Evolutionary conservation across 1,284 basidiomycete species (phyloP).

Genomic region (Cutaneotrichosporon mucoides): DNA sequence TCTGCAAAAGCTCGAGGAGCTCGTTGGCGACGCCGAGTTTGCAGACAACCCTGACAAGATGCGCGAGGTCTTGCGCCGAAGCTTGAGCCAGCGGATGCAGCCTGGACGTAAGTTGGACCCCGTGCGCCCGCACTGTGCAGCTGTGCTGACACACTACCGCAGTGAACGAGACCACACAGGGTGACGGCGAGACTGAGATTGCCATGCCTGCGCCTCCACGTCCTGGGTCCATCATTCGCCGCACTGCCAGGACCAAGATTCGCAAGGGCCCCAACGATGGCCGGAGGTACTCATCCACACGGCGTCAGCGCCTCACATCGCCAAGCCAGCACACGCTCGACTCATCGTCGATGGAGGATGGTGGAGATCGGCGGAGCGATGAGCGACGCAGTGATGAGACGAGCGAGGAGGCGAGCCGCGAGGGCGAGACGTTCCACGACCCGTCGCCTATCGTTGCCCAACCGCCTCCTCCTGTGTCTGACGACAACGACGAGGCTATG

Average conservation of each 20-base stretch:
- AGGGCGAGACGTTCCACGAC: slow-evolving; percentile 22
- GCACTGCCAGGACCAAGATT: slow-evolving; percentile 90
- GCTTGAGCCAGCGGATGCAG: slow-evolving; percentile 80
- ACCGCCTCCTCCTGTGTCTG: not conserved
- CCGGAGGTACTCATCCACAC: slow-evolving; percentile 57
- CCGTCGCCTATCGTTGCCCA: slow-evolving; percentile 1
- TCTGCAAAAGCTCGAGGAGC: slow-evolving; percentile 83
- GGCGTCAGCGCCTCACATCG: slow-evolving; percentile 44
- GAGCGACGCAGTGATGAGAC: slow-evolving; percentile 22
- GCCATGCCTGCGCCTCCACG: slow-evolving; percentile 70
- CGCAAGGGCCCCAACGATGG: slow-evolving; percentile 71
- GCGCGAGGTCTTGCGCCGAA: slow-evolving; percentile 75
- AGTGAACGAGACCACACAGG: slow-evolving; percentile 12
- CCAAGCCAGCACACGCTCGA: not conserved
- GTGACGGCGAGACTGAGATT: slow-evolving; percentile 56
- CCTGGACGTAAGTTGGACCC: slow-evolving; percentile 64
- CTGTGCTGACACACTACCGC: slow-evolving; percentile 9
- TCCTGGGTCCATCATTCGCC: slow-evolving; percentile 79
- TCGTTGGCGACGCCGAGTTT: slow-evolving; percentile 80
- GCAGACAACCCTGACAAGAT: slow-evolving; percentile 80
- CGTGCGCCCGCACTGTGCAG: not conserved
- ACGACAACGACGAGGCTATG: slow-evolving; percentile 62
- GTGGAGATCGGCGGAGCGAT: slow-evolving; percentile 7
- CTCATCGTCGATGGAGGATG: slow-evolving; percentile 6
- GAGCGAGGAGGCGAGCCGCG: slow-evolving; percentile 17